These are phyloP conservation scores for Cystobasidium tubakii DNA, from an alignment of 768 basidiomycete species.

Conservation along the genomic window DNA sequence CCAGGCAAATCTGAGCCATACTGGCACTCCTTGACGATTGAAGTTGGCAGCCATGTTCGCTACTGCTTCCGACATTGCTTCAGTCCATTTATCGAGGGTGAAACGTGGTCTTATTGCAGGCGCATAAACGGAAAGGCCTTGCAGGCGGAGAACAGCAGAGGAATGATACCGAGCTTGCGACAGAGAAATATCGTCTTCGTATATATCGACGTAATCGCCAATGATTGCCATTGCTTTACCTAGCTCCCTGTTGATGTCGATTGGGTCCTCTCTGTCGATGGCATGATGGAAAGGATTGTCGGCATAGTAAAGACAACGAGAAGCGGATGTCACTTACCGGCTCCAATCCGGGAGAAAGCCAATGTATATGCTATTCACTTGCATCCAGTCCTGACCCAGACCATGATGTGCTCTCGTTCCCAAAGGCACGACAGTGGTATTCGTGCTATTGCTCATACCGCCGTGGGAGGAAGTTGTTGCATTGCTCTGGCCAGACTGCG, in stretches of 20 bases:
- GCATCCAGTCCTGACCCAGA: constrained; percentile 31
- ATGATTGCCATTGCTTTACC: constrained; percentile 37
- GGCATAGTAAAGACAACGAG: not conserved
- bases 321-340: not conserved
- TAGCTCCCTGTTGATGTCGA: constrained; percentile 35
- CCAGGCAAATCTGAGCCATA: constrained; percentile 41
- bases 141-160: constrained; percentile 29
- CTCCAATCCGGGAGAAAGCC: constrained; percentile 37
- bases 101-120: constrained; percentile 38
- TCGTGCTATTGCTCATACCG: not conserved
- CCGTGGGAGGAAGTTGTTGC: not conserved
- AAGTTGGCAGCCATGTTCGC: constrained; percentile 12
- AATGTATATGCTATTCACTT: constrained; percentile 37
- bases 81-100: constrained; percentile 36
- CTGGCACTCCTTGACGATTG: constrained; percentile 36
- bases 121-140: constrained; percentile 36
- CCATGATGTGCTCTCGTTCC: constrained; percentile 28
- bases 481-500: not conserved
- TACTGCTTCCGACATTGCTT: constrained; percentile 36
- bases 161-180: constrained; percentile 36
- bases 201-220: constrained; percentile 37
- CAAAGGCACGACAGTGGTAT: constrained; percentile 23
- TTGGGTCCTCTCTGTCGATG: constrained; percentile 29
- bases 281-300: not conserved
- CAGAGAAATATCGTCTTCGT: constrained; percentile 21